Conservation (phyloP, 2,329 filamentous ascomycete genomes). For the Aspergillus felis region DNA sequence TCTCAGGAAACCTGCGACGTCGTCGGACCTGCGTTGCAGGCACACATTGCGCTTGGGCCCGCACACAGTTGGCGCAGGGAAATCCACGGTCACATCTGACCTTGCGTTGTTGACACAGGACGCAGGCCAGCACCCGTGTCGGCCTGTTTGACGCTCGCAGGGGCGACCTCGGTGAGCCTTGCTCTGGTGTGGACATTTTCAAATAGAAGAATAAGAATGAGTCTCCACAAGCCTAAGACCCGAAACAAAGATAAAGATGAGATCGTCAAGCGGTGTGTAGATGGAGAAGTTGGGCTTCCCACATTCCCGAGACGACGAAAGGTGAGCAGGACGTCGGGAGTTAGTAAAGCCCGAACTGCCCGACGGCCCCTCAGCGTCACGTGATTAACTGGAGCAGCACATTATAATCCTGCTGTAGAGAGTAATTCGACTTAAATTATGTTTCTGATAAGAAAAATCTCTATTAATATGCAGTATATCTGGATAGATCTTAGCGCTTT, state of each 20-base stretch:
- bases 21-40: conserved; percentile 47
- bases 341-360: no score
- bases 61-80: conserved; percentile 67
- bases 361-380: no score
- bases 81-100: conserved; percentile 70
- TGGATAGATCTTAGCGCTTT: no score
- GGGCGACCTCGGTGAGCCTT: neutral
- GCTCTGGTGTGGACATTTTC: neutral
- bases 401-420: no score
- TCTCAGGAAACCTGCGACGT: conserved; percentile 63
- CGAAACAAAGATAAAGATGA: neutral
- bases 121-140: conserved; percentile 47
- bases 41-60: conserved; percentile 57
- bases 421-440: no score
- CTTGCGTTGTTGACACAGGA: conserved; percentile 72
- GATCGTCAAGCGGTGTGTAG: neutral
- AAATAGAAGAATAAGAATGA: neutral
- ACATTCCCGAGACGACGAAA: neutral
- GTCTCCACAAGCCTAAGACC: neutral
- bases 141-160: neutral
- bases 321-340: no score
- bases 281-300: neutral
- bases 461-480: no score
- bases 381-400: no score
- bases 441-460: no score